Percentiles rank a stretch among this genome's conserved stretches.
These are phyloP conservation scores for Cornus florida DNA, from an alignment of 148 eudicot genomes.

Conservation along the genomic window DNA sequence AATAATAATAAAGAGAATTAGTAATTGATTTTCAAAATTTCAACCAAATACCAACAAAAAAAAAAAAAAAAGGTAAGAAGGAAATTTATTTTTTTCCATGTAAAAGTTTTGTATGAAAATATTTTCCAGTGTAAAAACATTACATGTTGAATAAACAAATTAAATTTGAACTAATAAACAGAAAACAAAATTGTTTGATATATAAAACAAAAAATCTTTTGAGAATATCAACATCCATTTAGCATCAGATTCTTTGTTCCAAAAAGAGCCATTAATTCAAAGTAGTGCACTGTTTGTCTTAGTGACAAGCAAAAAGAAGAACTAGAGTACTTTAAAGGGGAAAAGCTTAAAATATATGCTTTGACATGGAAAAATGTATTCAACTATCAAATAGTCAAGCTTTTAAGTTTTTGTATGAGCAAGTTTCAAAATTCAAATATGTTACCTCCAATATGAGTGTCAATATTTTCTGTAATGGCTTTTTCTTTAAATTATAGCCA, in stretches of 20 bases:
- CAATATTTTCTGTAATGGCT: no score
- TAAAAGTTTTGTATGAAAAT: no score
- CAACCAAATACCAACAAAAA: no score
- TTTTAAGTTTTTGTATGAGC: background rate
- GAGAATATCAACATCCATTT: background rate
- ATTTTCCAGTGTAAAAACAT: no score
- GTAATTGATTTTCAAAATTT: no score
- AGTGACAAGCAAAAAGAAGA: background rate
- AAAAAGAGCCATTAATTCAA: background rate
- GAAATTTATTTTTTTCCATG: no score
- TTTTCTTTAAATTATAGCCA: background rate
- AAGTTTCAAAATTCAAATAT: background rate
- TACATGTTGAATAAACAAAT: no score
- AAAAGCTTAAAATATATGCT: background rate
- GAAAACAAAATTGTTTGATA: background rate
- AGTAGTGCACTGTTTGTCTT: slow-evolving; percentile 2
- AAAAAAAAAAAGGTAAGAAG: no score
- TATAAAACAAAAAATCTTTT: background rate
- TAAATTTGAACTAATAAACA: no score
- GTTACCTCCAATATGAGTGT: no score
- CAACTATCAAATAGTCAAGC: background rate
- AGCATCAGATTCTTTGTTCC: slow-evolving; percentile 11
- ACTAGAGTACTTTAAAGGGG: slow-evolving; percentile 1
- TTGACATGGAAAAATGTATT: background rate
- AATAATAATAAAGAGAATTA: no score